Conservation (phyloP, 2,329 filamentous ascomycete genomes). For the Ilyonectria mors-panacis region DNA sequence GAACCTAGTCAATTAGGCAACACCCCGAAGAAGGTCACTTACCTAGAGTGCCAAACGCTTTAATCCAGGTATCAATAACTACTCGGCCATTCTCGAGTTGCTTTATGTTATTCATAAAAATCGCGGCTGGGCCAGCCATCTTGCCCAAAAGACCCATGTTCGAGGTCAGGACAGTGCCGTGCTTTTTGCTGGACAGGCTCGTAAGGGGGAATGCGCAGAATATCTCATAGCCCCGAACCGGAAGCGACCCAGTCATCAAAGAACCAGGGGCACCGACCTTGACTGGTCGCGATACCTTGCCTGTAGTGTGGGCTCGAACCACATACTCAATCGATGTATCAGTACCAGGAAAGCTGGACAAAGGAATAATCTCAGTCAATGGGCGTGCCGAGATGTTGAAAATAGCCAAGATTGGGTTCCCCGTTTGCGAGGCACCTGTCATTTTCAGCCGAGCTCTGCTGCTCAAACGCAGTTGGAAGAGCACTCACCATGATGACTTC, state of each 20-base stretch:
- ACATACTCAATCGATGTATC: slow-evolving; percentile 73
- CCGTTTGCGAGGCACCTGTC: slow-evolving; percentile 69
- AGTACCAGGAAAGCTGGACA: slow-evolving; percentile 82
- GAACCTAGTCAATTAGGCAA: not conserved
- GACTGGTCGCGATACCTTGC: slow-evolving; percentile 71
- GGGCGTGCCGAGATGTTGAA: slow-evolving; percentile 82
- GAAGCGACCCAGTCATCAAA: slow-evolving; percentile 75
- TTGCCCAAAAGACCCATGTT: slow-evolving; percentile 86
- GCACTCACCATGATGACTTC: slow-evolving; percentile 79
- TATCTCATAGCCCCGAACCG: slow-evolving; percentile 82
- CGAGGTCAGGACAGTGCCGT: slow-evolving; percentile 67
- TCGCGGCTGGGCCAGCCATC: slow-evolving; percentile 89
- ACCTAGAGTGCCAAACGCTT: slow-evolving; percentile 84
- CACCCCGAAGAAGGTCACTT: slow-evolving; percentile 47
- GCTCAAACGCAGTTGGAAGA: not conserved
- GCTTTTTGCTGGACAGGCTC: slow-evolving; percentile 63
- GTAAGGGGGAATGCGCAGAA: slow-evolving; percentile 80
- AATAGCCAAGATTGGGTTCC: slow-evolving; percentile 83
- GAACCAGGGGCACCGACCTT: slow-evolving; percentile 59
- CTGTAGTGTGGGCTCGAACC: slow-evolving; percentile 79
- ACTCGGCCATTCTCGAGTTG: slow-evolving; percentile 71
- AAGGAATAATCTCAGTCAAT: slow-evolving; percentile 77
- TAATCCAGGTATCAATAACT: slow-evolving; percentile 77
- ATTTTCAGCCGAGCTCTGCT: slow-evolving; percentile 19
- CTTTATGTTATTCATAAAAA: slow-evolving; percentile 74